A percentile compares a stretch with the other conserved stretches of the same genome.
These are phyloP conservation scores for Schizosaccharomyces japonicus DNA, from an alignment of 805 yeast species.

Conservation along the genomic window DNA sequence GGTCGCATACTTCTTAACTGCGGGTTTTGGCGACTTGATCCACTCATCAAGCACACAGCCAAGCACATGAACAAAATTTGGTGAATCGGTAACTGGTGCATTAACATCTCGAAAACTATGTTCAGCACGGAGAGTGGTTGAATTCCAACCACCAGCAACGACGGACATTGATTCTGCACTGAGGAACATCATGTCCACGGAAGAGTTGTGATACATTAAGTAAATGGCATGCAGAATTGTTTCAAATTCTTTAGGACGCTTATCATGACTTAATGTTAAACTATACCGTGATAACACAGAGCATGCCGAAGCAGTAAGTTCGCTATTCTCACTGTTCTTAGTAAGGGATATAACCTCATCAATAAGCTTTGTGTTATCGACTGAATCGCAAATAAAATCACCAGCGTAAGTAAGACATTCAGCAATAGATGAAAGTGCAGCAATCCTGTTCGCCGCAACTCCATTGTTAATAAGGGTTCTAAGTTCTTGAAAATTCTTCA, in stretches of 20 bases:
- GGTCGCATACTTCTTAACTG: constrained; percentile 27
- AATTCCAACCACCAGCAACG: constrained; percentile 52
- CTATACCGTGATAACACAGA: too few relatives aligned
- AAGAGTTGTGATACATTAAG: constrained; percentile 40
- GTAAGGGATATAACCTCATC: too few relatives aligned
- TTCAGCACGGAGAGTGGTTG: constrained; percentile 27
- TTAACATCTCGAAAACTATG: constrained; percentile 28
- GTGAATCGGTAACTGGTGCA: not conserved
- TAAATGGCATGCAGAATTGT: constrained; percentile 25
- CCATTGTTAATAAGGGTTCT: too few relatives aligned
- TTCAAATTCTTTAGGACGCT: constrained; percentile 13
- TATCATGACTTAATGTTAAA: too few relatives aligned
- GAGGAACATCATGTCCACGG: constrained; percentile 50
- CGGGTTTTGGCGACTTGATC: not conserved
- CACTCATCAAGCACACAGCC: not conserved
- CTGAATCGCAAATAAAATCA: too few relatives aligned
- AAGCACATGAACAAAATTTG: constrained; percentile 8
- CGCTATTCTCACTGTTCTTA: too few relatives aligned
- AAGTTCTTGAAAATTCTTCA: too few relatives aligned
- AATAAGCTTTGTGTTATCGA: too few relatives aligned
- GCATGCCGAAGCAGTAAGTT: too few relatives aligned
- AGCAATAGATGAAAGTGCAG: too few relatives aligned
- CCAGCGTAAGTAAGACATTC: too few relatives aligned
- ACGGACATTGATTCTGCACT: constrained; percentile 67
- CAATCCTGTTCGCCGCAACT: too few relatives aligned